Conservation (phyloP, 2,329 filamentous ascomycete species). For the Exophiala aquamarina region DNA sequence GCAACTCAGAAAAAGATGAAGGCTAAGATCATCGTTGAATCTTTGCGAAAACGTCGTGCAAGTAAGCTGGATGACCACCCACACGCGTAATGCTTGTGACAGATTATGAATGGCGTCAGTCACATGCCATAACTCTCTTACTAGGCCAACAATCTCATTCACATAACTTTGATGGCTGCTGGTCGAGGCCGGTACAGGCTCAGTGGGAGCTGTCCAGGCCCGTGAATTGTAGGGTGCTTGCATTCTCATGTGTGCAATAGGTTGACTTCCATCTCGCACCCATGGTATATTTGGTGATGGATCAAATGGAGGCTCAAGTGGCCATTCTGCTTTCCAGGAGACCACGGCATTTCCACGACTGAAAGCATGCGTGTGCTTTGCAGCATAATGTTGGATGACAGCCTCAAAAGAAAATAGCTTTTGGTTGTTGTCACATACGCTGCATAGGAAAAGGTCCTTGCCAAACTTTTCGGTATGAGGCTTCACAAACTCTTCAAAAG, state of each 20-base stretch:
- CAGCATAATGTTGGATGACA: conserved; percentile 78
- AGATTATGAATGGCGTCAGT: conserved; percentile 62
- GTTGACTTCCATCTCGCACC: conserved; percentile 9
- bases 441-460: conserved; percentile 76
- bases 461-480: conserved; percentile 64
- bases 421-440: conserved; percentile 61
- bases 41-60: conserved; percentile 57
- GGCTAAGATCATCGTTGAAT: conserved; percentile 57
- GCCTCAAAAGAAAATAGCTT: conserved; percentile 76
- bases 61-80: conserved; percentile 64
- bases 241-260: neutral
- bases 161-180: conserved; percentile 40
- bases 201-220: conserved; percentile 1
- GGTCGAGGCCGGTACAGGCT: neutral
- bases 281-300: conserved; percentile 51
- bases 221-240: neutral
- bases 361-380: conserved; percentile 72
- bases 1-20: conserved; percentile 61
- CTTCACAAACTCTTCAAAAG: conserved; percentile 76
- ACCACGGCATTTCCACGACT: conserved; percentile 72
- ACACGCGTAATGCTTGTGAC: conserved; percentile 61
- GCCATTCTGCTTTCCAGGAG: conserved; percentile 80
- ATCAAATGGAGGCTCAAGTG: conserved; percentile 70
- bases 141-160: conserved; percentile 55
- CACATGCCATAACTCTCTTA: conserved; percentile 63